Conservation (phyloP, 345 rosid species). For the Melastoma malabathricum region DNA sequence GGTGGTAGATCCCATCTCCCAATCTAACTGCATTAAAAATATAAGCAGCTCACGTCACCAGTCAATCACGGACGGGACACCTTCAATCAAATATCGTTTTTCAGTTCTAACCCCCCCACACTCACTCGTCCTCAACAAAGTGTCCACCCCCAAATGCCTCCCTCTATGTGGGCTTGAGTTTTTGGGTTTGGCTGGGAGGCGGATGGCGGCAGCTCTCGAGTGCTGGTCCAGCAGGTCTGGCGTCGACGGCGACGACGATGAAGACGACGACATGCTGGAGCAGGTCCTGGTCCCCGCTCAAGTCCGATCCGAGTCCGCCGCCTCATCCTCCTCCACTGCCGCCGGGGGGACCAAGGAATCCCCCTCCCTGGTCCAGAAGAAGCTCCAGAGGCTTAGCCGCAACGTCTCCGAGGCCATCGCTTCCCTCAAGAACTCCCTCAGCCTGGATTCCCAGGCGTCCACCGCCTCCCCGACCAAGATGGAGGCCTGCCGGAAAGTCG, state of each 20-base stretch:
- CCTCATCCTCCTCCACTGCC: conserved; percentile 6
- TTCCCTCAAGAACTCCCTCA: conserved; percentile 77
- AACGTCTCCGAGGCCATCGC: conserved; percentile 85
- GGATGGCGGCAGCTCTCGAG: conserved; percentile 92
- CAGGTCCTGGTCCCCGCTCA: conserved; percentile 80
- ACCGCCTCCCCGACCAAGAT: conserved; percentile 14
- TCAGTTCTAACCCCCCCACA: no score
- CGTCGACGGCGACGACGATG: conserved; percentile 66
- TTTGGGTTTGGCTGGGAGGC: not conserved
- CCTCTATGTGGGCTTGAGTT: not conserved
- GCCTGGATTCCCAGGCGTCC: conserved; percentile 51
- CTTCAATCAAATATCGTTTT: no score
- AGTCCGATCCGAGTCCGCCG: conserved; percentile 56
- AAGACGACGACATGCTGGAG: conserved; percentile 86
- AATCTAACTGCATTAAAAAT: no score
- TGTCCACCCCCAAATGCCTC: no score
- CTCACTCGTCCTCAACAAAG: no score
- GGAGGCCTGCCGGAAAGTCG: conserved; percentile 52
- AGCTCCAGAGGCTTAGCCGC: conserved; percentile 64
- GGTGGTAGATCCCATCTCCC: no score
- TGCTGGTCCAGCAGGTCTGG: conserved; percentile 91
- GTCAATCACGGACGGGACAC: no score
- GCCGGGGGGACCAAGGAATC: conserved; percentile 12
- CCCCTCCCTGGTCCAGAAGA: conserved; percentile 56
- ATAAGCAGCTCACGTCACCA: no score